These are phyloP conservation scores for Annulohypoxylon nitens DNA, from an alignment of 495 filamentous ascomycete species.

Conservation along the genomic window DNA sequence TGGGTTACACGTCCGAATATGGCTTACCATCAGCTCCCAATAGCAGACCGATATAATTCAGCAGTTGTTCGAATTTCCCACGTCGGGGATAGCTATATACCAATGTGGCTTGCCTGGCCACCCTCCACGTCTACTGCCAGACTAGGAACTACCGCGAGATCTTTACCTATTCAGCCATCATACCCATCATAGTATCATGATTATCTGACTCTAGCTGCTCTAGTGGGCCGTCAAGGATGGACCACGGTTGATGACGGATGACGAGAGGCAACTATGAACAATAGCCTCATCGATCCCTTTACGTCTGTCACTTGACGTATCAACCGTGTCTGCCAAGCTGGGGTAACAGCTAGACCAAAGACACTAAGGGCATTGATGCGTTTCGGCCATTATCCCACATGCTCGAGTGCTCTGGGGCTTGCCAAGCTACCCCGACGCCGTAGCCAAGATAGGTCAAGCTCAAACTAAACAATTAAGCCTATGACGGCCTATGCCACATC, in stretches of 20 bases:
- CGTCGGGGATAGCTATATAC: not conserved
- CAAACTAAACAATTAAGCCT: not conserved
- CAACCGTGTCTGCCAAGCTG: conserved; percentile 40
- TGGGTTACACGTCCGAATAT: conserved; percentile 11
- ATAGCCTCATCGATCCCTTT: conserved; percentile 12
- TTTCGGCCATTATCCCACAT: conserved; percentile 38
- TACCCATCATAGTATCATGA: not conserved
- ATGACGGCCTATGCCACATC: not conserved
- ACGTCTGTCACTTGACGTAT: conserved; percentile 19
- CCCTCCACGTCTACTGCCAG: not conserved
- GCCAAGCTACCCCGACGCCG: conserved; percentile 19
- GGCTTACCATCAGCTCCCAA: not conserved
- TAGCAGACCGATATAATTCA: not conserved
- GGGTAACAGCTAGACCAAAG: conserved; percentile 23
- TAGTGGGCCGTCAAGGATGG: not conserved
- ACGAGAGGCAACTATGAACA: conserved; percentile 2
- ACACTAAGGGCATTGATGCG: conserved; percentile 16
- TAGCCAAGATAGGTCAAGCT: conserved; percentile 10
- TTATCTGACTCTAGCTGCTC: conserved; percentile 13
- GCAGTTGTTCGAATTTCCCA: not conserved
- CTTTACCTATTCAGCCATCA: not conserved
- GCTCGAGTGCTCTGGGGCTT: conserved; percentile 16
- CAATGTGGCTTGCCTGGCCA: conserved; percentile 1
- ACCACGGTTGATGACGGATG: conserved; percentile 5
- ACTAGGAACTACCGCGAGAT: not conserved